Evolutionary conservation across 2,329 filamentous ascomycete genomes (phyloP), one percentile per base, ranked within the genome.

Genomic region (Trichoderma atrobrunneum): DNA sequence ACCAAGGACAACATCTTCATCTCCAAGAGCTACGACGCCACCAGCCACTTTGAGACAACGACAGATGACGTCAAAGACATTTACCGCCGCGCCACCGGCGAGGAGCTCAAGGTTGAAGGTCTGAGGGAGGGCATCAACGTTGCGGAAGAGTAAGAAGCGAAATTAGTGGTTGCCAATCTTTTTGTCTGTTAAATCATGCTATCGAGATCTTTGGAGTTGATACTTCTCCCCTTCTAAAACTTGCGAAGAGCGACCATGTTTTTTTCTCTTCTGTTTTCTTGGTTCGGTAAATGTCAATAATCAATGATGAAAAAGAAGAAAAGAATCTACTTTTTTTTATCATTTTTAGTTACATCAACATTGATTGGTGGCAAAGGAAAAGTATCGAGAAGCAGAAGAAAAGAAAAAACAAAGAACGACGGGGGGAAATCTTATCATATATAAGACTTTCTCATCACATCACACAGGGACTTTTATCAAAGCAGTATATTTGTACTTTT

Each of bases 21-120:
- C 81, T 97, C 94, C 79, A 98, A 97, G 90, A 97, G 94, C 86
- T 99, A 99, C 84, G 97, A 99, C 80, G 94, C 97, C 68, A 97
- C 93, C 75, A 97, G 93, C 82, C 96, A 99, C 87, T 99, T 99
- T 79, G 96, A 99, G 89, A 98, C 94, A 43, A 88, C 86, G 61
- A 89, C 87, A 85, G 96, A 98, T 81, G 95, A 99, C 82, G 95
- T 99, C 80, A 92, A 91, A 85, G 93, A 98, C 81, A 93, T 99
- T 78, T 99, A 97, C 86, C 87, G 85, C 77, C 91, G 96, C 78
- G 92, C 91, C 76, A 90, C 92, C 74, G 94, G 94, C 70, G 90
- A 97, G 82, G 93, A 96, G 82, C 86, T 98, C 77, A 91, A 93
- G 79, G 94, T 98, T 68, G 93, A 97, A 84, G 93, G 93, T 68